Conservation (phyloP, 2,329 filamentous ascomycete genomes). For the Aspergillus sp. region DNA sequence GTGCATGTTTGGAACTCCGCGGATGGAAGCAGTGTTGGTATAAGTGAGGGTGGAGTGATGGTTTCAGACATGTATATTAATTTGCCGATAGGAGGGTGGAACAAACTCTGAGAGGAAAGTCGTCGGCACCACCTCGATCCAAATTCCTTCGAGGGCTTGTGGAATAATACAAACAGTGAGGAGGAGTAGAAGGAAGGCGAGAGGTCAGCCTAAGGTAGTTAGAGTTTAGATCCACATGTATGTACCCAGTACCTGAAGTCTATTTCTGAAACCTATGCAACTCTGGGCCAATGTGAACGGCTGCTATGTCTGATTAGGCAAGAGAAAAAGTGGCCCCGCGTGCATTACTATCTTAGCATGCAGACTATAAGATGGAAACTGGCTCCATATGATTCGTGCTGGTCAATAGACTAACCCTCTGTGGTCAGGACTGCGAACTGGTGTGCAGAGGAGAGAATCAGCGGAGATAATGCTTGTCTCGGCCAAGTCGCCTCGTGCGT, state of each 20-base stretch:
- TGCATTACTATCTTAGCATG: slow-evolving; percentile 4
- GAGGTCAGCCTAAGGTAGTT: slow-evolving; percentile 1
- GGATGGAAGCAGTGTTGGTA: background rate
- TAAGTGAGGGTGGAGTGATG: background rate
- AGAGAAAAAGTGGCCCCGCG: background rate
- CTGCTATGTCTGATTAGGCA: slow-evolving; percentile 4
- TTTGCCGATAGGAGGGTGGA: slow-evolving; percentile 3
- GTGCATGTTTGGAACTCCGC: background rate
- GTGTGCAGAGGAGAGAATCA: background rate
- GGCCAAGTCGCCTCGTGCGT: background rate
- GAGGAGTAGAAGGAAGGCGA: background rate
- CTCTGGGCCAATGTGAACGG: slow-evolving; percentile 1
- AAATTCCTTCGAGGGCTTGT: background rate
- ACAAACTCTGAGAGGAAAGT: background rate
- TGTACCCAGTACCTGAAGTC: slow-evolving; percentile 8
- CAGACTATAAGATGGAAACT: background rate
- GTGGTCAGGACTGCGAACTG: background rate
- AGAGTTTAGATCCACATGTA: slow-evolving; percentile 7
- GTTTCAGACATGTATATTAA: slow-evolving; percentile 4
- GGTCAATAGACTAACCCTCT: background rate
- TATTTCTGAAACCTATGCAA: slow-evolving; percentile 8
- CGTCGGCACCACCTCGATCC: background rate
- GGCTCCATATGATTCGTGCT: background rate
- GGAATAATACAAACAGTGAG: background rate
- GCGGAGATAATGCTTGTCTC: background rate